phyloP scores from a whole-genome alignment of 768 basidiomycete genomes.

The Suillus alpinus region DNA sequence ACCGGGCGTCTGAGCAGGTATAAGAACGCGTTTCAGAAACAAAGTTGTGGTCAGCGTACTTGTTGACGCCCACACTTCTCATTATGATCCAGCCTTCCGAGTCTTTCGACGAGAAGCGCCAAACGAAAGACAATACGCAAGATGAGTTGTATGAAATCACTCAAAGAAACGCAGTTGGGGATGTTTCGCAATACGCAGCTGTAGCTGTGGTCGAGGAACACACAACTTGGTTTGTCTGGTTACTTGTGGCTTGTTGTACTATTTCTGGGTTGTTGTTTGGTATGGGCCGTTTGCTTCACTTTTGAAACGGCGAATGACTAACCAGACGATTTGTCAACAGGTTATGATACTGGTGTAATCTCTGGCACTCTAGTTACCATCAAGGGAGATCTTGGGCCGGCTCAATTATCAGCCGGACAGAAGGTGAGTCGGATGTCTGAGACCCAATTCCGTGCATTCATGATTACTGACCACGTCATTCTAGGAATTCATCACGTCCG shows the following conservation, averaged over 20 bases:
- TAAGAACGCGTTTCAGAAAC: neutral
- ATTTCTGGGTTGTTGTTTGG: conserved; percentile 78
- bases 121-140: conserved; percentile 4
- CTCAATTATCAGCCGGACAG: conserved; percentile 54
- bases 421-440: conserved; percentile 40
- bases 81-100: neutral
- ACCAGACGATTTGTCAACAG: conserved; percentile 30
- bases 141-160: conserved; percentile 16
- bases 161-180: conserved; percentile 30
- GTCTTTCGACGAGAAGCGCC: neutral
- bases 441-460: neutral
- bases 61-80: neutral
- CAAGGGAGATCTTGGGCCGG: conserved; percentile 59
- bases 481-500: conserved; percentile 77
- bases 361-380: conserved; percentile 81
- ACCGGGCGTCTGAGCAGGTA: neutral
- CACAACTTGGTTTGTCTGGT: conserved; percentile 74
- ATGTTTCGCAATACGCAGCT: conserved; percentile 58
- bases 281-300: conserved; percentile 28
- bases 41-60: neutral
- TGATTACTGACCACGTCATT: neutral
- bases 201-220: conserved; percentile 64
- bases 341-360: conserved; percentile 80
- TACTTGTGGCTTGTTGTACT: conserved; percentile 71
- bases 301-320: neutral